Percentiles rank a stretch among this genome's conserved stretches.
These are phyloP conservation scores for Litsea cubeba DNA, from an alignment of 164 flowering plant genomes.

Conservation along the genomic window DNA sequence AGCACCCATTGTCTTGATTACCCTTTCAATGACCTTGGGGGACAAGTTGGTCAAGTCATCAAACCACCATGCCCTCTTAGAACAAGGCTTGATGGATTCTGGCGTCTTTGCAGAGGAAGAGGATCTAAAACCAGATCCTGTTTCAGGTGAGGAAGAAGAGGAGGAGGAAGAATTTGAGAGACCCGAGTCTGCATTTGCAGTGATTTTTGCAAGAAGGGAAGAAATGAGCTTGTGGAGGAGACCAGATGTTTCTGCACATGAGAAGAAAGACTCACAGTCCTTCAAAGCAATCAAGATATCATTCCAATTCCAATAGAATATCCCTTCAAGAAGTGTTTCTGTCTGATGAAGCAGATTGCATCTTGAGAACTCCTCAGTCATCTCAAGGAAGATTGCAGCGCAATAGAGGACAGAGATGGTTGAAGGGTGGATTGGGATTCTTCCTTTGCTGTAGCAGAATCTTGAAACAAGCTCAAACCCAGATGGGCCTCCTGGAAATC, in stretches of 20 bases:
- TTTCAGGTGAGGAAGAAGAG: constrained; percentile 56
- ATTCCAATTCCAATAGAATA: constrained; percentile 64
- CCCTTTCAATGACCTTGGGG: constrained; percentile 44
- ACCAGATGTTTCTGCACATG: constrained; percentile 51
- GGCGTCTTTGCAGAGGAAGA: constrained; percentile 27
- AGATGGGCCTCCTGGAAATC: constrained; percentile 68
- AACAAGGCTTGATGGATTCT: constrained; percentile 12
- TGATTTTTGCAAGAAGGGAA: constrained; percentile 48
- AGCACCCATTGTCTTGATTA: constrained; percentile 37
- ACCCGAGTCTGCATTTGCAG: constrained; percentile 47
- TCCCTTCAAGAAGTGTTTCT: constrained; percentile 51
- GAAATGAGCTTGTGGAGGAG: constrained; percentile 49
- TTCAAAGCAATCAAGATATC: constrained; percentile 47
- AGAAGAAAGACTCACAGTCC: constrained; percentile 44
- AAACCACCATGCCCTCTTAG: constrained; percentile 67
- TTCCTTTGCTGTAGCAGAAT: constrained; percentile 69
- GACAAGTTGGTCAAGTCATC: constrained; percentile 52
- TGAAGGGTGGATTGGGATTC: constrained; percentile 34
- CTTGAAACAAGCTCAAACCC: constrained; percentile 73
- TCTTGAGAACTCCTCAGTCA: constrained; percentile 45
- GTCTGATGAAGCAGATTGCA: constrained; percentile 56
- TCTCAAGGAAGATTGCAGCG: constrained; percentile 54
- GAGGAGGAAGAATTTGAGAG: constrained; percentile 36
- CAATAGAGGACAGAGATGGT: constrained; percentile 63
- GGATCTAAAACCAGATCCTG: constrained; percentile 22